Evolutionary conservation across 192 early-diverging fungal species (phyloP).

Genomic region (Entrophospora sp.): DNA sequence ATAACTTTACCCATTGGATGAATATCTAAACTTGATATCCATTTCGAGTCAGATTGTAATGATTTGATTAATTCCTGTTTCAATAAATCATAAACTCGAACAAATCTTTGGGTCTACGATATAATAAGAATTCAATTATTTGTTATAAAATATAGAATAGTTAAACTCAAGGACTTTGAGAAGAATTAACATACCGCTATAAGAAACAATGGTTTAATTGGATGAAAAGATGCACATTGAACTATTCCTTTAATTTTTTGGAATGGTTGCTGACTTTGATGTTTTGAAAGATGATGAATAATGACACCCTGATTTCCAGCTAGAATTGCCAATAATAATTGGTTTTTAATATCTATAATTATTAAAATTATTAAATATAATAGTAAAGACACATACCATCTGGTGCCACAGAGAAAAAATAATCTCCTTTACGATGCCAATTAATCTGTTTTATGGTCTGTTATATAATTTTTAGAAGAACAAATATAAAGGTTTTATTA

Average conservation of each 20-base stretch:
- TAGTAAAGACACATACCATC: conserved; percentile 44
- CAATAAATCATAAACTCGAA: conserved; percentile 89
- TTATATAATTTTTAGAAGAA: too few species aligned
- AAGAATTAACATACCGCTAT: conserved; percentile 54
- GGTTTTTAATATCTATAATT: neutral
- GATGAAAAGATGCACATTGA: conserved; percentile 88
- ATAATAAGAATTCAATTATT: conserved; percentile 1
- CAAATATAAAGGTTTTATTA: neutral
- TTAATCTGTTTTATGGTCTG: conserved; percentile 68
- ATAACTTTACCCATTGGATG: conserved; percentile 70
- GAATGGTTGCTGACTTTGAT: conserved; percentile 88
- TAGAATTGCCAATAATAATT: too few species aligned
- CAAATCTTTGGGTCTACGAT: conserved; percentile 83
- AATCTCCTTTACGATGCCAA: conserved; percentile 97
- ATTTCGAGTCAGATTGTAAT: conserved; percentile 78
- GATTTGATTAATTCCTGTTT: conserved; percentile 79
- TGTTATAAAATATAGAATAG: neutral
- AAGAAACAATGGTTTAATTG: conserved; percentile 83
- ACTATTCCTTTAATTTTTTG: conserved; percentile 80
- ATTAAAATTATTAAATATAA: neutral
- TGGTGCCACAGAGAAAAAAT: conserved; percentile 79
- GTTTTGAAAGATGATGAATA: conserved; percentile 87
- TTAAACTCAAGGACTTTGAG: neutral
- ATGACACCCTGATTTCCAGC: conserved; percentile 60
- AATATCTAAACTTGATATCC: conserved; percentile 92